phyloP scores from a whole-genome alignment of 768 basidiomycete genomes.

The Tubosaeta sp. region DNA sequence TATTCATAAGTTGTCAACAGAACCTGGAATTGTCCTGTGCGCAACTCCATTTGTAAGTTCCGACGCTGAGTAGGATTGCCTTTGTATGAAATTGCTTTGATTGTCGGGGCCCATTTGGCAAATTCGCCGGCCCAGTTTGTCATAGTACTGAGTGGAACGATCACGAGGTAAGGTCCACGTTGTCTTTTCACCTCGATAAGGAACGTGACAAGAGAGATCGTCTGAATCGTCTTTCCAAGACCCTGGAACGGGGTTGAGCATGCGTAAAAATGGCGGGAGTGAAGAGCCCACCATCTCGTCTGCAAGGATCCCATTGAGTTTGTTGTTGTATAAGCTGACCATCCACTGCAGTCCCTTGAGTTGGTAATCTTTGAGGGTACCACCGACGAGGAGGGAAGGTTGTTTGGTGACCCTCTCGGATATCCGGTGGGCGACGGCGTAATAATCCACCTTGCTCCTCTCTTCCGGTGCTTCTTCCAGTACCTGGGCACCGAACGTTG shows the following conservation, averaged over 20 bases:
- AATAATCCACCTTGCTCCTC: constrained; percentile 87
- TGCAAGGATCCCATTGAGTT: constrained; percentile 89
- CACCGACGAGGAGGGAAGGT: constrained; percentile 73
- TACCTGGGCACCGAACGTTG: constrained; percentile 84
- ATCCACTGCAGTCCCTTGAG: constrained; percentile 96
- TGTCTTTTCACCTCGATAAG: constrained; percentile 88
- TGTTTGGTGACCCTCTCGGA: constrained; percentile 80
- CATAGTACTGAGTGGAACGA: constrained; percentile 94
- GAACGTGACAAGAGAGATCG: constrained; percentile 92
- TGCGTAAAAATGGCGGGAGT: constrained; percentile 1
- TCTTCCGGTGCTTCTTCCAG: constrained; percentile 54
- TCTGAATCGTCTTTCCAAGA: constrained; percentile 94
- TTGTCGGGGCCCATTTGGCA: constrained; percentile 90
- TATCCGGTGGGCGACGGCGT: constrained; percentile 89
- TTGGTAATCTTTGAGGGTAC: constrained; percentile 92
- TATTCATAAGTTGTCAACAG: constrained; percentile 95
- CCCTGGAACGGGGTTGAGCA: constrained; percentile 45
- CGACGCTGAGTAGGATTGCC: constrained; percentile 85
- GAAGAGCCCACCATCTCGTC: constrained; percentile 75
- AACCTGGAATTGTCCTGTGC: constrained; percentile 84
- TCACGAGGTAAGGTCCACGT: constrained; percentile 92
- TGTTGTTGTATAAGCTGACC: constrained; percentile 97
- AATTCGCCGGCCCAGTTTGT: constrained; percentile 98
- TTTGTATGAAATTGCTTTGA: constrained; percentile 82
- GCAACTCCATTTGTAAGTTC: constrained; percentile 70